Base-by-base conservation (phyloP, 164 flowering plant species). In the Annona cherimola region DNA sequence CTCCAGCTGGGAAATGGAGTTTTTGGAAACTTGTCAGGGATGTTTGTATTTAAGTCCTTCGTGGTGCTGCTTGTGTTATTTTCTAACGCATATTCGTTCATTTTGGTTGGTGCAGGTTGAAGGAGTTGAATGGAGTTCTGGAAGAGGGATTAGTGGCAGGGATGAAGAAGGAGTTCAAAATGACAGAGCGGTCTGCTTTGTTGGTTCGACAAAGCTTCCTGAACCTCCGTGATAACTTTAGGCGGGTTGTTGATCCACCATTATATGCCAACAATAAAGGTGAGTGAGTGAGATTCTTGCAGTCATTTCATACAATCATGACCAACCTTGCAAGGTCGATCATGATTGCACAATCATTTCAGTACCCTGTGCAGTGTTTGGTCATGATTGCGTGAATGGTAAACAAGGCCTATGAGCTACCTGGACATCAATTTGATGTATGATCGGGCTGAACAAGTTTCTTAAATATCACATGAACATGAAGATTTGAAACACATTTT, bases 191-290 rank as follows among this genome's bases (percentile, higher is more conserved):
- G 39, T 73, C 68, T 9, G 85, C 93, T 1, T 74, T 91, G 81
- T 86, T 91, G 3, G 86, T 91, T 66, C 83, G 94, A 18, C 84
- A 83, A 76, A 82, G 84, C 63, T 91, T 89, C 77, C 80, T 91
- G 81, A 90, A 90, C 71, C 88, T 91, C 66, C 89, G 97, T 0
- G 93, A 91, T 59, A 86, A 91, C 73, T 90, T 87, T 50, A 83
- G 93, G 69, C 90, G 91, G 20, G 74, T 91, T 61, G 93, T 88
- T 77, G 94, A 88, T 83, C 93, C 97, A 3, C 77, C 97, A 3
- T 45, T 82, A 74, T 50, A 66, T 39, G 68, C 80, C 7, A 66
- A 62, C 57, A 78, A 79, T 61, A 87, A 86, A 83, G 78, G 87
- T 87, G 45, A 66, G 69, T 40, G 44, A n/a, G 63, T 4, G 26